Evolutionary conservation across 306 rosid genomes (phyloP), one percentile per base, ranked within the genome.

Genomic region (Vicia sativa): DNA sequence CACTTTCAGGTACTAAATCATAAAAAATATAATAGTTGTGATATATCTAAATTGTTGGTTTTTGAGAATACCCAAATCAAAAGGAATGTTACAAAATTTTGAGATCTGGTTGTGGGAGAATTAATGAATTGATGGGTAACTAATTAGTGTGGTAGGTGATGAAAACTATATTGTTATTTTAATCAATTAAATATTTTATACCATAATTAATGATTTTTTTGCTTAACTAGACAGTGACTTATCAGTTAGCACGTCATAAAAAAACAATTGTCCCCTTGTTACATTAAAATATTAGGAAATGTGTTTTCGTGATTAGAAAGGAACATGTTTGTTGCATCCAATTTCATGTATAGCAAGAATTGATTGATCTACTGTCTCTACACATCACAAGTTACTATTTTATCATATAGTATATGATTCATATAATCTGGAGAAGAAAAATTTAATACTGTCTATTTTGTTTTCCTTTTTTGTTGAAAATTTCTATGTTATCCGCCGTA

Each of bases 1-100:
- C 92, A 72, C 95, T 93, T 80, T 77, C 96, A 76, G 99, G 99
- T 90, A 71, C 56, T 28, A 50, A 63, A 71, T 78, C 57, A 56
- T 69, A 59, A 65, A 6, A 21, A 15, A 23, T 14, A 23, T 52
- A 52, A 16, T 16, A 16, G 11, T 53, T 53, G 34, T 52, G 8
- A 11, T 50, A 11, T 50, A 42, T n/a, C 29, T 53, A 43, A 62
- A 35, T 75, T 34, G 11, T 7, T 70, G 48, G 31, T 45, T 77
- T 77, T 12, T 37, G 23, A 66, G 42, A 43, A 50, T 55, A 59
- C 56, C 9, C 23, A 71, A 46, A 71, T 57, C 43, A 57, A 41
- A 54, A 43, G 38, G 73, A 77, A 77, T 77, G 77, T 46, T 11
- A 56, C 12, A 16, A 56, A 64, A 13, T 62, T 55, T 48, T 71